A percentile compares a stretch with the other conserved stretches of the same genome.
These are phyloP conservation scores for Saccharomycopsis sp. DNA, from an alignment of 805 yeast genomes.

Conservation along the genomic window DNA sequence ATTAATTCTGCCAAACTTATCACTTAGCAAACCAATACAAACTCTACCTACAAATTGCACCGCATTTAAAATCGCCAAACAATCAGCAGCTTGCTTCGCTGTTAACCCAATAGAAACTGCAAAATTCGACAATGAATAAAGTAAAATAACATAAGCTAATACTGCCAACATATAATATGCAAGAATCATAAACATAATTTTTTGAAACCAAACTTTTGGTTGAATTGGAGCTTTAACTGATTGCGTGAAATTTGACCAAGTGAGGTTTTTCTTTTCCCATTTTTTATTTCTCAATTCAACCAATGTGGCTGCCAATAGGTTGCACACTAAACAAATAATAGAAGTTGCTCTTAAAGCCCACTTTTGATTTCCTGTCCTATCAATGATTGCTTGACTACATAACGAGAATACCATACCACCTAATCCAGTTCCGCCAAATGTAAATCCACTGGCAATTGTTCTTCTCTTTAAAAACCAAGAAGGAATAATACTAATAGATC, in stretches of 20 bases:
- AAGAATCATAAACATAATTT: constrained; percentile 30
- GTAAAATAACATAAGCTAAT: constrained; percentile 38
- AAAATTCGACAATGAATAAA: constrained; percentile 42
- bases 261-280: constrained; percentile 19
- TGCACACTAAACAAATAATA: constrained; percentile 32
- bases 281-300: constrained; percentile 36
- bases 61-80: constrained; percentile 40
- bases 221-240: constrained; percentile 33
- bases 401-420: constrained; percentile 43
- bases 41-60: constrained; percentile 47
- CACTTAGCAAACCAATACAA: constrained; percentile 38
- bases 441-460: constrained; percentile 44
- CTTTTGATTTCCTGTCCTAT: constrained; percentile 34
- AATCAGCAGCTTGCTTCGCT: constrained; percentile 35
- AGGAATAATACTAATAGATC: constrained; percentile 43
- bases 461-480: constrained; percentile 47
- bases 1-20: constrained; percentile 41
- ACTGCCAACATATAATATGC: constrained; percentile 33
- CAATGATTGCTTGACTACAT: constrained; percentile 36
- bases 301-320: constrained; percentile 35
- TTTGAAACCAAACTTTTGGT: constrained; percentile 25
- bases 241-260: constrained; percentile 21
- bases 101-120: constrained; percentile 42
- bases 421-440: constrained; percentile 45
- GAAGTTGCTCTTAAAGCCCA: constrained; percentile 44